Conservation (phyloP, 139 green algal genomes). For the Tetraselmis striata region DNA sequence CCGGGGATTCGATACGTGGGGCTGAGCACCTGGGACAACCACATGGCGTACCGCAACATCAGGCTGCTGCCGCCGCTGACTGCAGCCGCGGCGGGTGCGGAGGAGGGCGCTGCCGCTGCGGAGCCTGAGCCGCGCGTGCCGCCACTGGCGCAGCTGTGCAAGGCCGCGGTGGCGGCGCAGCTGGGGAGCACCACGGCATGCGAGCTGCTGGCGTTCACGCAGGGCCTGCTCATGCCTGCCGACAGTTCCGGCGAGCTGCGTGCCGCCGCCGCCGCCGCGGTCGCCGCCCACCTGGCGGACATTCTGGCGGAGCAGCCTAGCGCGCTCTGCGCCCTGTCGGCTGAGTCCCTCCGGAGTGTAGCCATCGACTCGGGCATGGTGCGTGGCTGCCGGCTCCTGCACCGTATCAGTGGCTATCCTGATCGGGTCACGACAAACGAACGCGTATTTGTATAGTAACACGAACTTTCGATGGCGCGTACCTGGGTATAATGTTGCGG, state of each 20-base stretch:
- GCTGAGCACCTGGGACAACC: conserved; percentile 79
- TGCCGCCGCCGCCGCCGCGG: too few species aligned
- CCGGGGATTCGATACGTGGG: conserved; percentile 46
- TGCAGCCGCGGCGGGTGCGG: not conserved
- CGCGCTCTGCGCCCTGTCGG: not conserved
- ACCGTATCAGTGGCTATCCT: too few species aligned
- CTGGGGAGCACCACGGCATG: not conserved
- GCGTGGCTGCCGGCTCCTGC: not conserved
- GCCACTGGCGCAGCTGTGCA: not conserved
- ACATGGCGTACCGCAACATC: conserved; percentile 70
- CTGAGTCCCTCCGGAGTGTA: not conserved
- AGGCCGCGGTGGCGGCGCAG: not conserved
- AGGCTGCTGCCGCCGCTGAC: conserved; percentile 27
- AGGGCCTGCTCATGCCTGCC: not conserved
- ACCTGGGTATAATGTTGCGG: too few species aligned
- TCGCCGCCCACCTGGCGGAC: not conserved
- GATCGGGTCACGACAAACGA: too few species aligned
- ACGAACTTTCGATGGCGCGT: too few species aligned
- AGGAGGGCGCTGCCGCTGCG: not conserved
- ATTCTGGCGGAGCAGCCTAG: not conserved
- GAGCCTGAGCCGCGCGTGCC: not conserved
- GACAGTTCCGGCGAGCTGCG: not conserved
- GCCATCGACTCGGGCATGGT: not conserved
- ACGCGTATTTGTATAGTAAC: too few species aligned
- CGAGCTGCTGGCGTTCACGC: not conserved